Conservation (phyloP, 2,329 filamentous ascomycete genomes). For the Phyllosticta citribraziliensis region DNA sequence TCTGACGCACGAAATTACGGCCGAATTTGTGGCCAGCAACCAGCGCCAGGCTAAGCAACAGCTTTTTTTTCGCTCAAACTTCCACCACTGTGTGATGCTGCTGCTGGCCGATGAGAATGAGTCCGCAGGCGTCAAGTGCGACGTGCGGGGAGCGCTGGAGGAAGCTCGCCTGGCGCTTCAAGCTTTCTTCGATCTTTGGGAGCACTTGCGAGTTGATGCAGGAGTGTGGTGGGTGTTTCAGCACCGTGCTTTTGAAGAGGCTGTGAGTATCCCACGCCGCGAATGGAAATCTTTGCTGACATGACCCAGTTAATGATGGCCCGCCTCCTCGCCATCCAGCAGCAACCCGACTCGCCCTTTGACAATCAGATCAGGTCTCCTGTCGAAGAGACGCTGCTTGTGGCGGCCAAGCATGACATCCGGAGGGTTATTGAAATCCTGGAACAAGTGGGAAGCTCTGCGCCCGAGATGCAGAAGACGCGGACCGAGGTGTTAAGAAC, state of each 20-base stretch:
- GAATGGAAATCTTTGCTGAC: not conserved
- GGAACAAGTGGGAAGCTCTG: constrained; percentile 31
- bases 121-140: constrained; percentile 41
- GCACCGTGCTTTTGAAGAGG: constrained; percentile 70
- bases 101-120: constrained; percentile 62
- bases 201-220: constrained; percentile 59
- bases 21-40: constrained; percentile 31
- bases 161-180: constrained; percentile 66
- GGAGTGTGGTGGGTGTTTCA: constrained; percentile 81
- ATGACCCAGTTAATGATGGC: constrained; percentile 27
- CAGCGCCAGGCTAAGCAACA: constrained; percentile 64
- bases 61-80: constrained; percentile 70
- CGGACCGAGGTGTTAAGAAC: constrained; percentile 36
- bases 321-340: constrained; percentile 27
- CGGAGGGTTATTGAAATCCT: constrained; percentile 36
- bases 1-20: constrained; percentile 50
- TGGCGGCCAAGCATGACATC: constrained; percentile 34
- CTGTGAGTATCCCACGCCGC: constrained; percentile 43
- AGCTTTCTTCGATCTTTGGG: constrained; percentile 65
- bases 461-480: constrained; percentile 39
- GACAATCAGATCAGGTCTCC: constrained; percentile 16
- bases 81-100: constrained; percentile 74
- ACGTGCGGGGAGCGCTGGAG: constrained; percentile 61
- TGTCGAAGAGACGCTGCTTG: constrained; percentile 25
- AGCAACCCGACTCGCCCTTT: constrained; percentile 21